Conservation (phyloP, 164 flowering plant genomes). For the Platanus orientalis region DNA sequence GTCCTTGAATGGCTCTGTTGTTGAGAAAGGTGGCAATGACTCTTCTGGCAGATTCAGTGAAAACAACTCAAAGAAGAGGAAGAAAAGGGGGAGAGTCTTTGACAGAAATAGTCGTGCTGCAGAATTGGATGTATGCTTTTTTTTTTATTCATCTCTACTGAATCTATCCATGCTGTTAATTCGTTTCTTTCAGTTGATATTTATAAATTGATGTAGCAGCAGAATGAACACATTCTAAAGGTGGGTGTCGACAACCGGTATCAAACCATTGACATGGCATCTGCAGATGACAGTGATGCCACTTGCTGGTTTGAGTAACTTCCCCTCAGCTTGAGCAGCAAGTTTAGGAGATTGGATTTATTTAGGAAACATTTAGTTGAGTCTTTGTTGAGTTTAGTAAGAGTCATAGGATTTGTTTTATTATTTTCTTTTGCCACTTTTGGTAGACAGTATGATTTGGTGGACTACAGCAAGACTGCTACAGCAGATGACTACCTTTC, state of each 20-base stretch:
- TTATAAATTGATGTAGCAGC: background rate
- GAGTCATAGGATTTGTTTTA: background rate
- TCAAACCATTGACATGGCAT: background rate
- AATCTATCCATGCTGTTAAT: background rate
- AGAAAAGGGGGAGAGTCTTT: conserved; percentile 31
- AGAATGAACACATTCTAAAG: too few species aligned
- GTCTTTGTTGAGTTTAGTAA: background rate
- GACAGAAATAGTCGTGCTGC: conserved; percentile 24
- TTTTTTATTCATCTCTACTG: background rate
- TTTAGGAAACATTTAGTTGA: background rate
- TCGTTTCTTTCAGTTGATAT: background rate
- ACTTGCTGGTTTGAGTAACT: too few species aligned
- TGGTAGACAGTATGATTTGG: background rate
- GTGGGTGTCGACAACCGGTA: background rate
- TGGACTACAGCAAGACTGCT: background rate
- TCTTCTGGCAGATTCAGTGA: conserved; percentile 11
- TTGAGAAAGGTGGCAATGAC: background rate
- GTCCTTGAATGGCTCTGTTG: conserved; percentile 9
- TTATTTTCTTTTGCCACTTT: background rate
- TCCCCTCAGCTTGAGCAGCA: too few species aligned
- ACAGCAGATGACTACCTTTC: background rate
- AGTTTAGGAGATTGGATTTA: too few species aligned
- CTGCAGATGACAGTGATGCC: background rate
- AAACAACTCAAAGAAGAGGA: conserved; percentile 23
- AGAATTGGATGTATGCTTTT: conserved; percentile 27